Evolutionary conservation across 371 early-diverging fungal species (phyloP).

Genomic region (Mucor indicus): DNA sequence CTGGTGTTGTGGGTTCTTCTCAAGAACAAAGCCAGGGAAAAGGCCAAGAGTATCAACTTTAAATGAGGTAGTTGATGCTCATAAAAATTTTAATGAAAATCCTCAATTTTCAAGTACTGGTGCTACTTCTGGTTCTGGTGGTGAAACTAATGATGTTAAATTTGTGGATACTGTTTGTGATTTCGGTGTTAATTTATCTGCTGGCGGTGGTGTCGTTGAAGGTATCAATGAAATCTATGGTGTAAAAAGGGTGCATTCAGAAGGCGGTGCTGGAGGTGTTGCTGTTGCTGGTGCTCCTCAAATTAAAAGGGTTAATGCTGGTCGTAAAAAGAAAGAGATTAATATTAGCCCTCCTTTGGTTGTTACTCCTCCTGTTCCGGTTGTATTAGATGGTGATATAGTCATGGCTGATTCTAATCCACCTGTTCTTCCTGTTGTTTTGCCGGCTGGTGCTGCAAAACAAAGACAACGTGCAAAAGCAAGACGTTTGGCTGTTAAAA

Average conservation of each 20-base stretch:
- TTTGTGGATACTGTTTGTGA: conserved; percentile 1
- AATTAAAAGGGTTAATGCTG: no score
- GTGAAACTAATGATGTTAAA: background rate
- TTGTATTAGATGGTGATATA: no score
- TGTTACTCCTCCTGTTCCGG: no score
- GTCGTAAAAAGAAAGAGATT: no score
- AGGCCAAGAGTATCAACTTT: conserved; percentile 1
- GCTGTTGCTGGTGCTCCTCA: no score
- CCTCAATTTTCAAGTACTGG: conserved; percentile 4
- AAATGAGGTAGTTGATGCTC: background rate
- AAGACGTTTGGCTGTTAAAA: background rate
- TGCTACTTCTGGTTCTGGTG: background rate
- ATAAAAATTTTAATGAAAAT: background rate
- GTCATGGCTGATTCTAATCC: no score
- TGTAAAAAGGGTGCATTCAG: conserved; percentile 2
- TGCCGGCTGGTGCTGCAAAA: no score
- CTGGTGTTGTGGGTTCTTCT: no score
- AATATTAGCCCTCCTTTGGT: background rate
- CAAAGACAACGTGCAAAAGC: background rate
- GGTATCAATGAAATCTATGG: background rate
- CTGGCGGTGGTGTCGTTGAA: background rate
- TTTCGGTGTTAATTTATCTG: no score
- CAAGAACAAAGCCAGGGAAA: conserved; percentile 12
- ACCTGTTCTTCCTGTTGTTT: no score
- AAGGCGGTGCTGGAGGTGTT: background rate